These are phyloP conservation scores for Gnomoniopsis sp. DNA, from an alignment of 2,329 filamentous ascomycete species.

Conservation along the genomic window DNA sequence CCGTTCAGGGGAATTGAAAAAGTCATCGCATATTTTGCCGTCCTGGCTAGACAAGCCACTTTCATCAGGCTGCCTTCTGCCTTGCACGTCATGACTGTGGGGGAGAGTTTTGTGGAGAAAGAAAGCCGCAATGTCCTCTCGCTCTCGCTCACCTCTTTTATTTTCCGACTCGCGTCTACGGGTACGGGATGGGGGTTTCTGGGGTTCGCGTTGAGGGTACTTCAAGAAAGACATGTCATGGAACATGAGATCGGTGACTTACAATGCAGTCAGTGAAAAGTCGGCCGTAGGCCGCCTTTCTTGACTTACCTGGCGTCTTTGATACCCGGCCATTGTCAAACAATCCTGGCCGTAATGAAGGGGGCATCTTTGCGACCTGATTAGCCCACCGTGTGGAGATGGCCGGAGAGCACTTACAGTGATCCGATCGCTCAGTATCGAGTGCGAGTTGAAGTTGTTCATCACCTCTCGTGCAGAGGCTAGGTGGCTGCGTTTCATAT, in stretches of 20 bases:
- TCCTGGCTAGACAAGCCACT: slow-evolving; percentile 5
- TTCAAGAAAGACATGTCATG: slow-evolving; percentile 47
- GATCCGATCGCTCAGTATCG: slow-evolving; percentile 48
- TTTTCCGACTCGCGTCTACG: slow-evolving; percentile 22
- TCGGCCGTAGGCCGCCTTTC: neutral
- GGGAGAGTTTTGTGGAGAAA: slow-evolving; percentile 24
- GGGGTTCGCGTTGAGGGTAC: slow-evolving; percentile 12
- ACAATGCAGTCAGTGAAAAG: neutral
- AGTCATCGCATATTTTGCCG: neutral
- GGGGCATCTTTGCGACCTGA: slow-evolving; percentile 29
- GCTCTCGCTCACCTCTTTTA: slow-evolving; percentile 29
- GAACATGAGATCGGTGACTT: slow-evolving; percentile 52
- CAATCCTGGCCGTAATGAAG: slow-evolving; percentile 36
- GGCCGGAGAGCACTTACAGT: slow-evolving; percentile 38
- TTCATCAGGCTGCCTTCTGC: slow-evolving; percentile 1
- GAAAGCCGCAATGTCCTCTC: slow-evolving; percentile 34
- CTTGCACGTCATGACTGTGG: slow-evolving; percentile 9
- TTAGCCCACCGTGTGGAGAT: slow-evolving; percentile 6
- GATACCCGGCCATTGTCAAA: slow-evolving; percentile 39
- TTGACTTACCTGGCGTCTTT: slow-evolving; percentile 8
- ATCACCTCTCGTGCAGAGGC: slow-evolving; percentile 46
- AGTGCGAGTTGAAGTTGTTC: slow-evolving; percentile 52
- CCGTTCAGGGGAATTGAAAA: neutral
- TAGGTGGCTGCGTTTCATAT: slow-evolving; percentile 27
- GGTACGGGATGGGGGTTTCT: slow-evolving; percentile 16